A percentile compares a stretch with the other conserved stretches of the same genome.
Conservation (phyloP, 805 yeast species). For the Pichia ethanolica region DNA sequence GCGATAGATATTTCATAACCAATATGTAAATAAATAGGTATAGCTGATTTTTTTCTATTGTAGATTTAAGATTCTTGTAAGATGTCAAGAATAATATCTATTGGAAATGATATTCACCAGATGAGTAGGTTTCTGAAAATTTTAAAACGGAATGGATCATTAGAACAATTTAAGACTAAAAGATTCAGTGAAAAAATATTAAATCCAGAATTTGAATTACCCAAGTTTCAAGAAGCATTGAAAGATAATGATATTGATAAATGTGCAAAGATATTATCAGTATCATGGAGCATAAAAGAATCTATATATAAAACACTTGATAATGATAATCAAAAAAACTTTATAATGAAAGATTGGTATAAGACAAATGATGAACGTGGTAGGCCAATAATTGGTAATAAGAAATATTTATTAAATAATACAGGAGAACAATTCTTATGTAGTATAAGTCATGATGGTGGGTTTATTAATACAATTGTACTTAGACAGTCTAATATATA, state of each 20-base stretch:
- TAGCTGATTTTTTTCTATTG: too few relatives aligned
- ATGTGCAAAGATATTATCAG: slow-evolving; percentile 37
- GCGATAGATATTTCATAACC: too few relatives aligned
- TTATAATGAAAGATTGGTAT: slow-evolving; percentile 56
- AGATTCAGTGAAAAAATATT: slow-evolving; percentile 43
- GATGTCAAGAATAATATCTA: slow-evolving; percentile 32
- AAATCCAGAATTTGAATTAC: slow-evolving; percentile 38
- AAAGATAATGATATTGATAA: slow-evolving; percentile 16
- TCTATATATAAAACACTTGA: slow-evolving; percentile 61
- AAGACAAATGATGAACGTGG: slow-evolving; percentile 33
- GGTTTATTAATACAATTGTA: slow-evolving; percentile 48
- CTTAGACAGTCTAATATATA: slow-evolving; percentile 15
- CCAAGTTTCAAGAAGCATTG: slow-evolving; percentile 22
- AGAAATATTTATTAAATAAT: slow-evolving; percentile 15
- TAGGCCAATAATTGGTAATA: slow-evolving; percentile 36
- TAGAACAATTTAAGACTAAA: slow-evolving; percentile 26
- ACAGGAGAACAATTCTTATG: slow-evolving; percentile 42
- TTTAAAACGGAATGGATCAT: slow-evolving; percentile 27
- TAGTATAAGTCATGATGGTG: slow-evolving; percentile 62
- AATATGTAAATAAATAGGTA: too few relatives aligned
- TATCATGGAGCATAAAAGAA: slow-evolving; percentile 69
- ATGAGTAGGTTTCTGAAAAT: slow-evolving; percentile 40
- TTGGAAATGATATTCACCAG: slow-evolving; percentile 53
- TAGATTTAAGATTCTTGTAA: too few relatives aligned
- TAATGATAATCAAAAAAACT: slow-evolving; percentile 38